Evolutionary conservation across 345 rosid species (phyloP), one percentile per base, ranked within the genome.

Genomic region (Crucihimalaya himalaica): DNA sequence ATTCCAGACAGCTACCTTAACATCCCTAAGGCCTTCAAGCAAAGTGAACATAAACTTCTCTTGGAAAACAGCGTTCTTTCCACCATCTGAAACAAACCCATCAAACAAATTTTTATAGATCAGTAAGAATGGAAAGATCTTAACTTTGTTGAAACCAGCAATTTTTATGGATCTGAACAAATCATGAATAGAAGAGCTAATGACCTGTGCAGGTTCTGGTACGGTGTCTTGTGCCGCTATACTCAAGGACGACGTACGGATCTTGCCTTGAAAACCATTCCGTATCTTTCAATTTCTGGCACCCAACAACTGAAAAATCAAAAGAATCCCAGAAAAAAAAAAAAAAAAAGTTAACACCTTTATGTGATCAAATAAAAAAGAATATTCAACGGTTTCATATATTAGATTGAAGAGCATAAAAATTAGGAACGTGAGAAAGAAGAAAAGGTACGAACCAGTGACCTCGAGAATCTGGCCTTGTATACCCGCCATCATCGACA

Each of bases 1-100:
- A 82, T 91, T 89, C 96, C 90, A 89, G 6, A 92, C 98, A 32
- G 61, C 63, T 14, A 87, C 34, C 46, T 73, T 80, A 29, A 92
- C 9, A 79, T 92, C 96, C 75, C 90, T 86, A 34, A 90, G 84
- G 19, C 98, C 97, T 83, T 92, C 98, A 62, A 95, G 82, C 68
- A 95, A 62, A 25, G 80, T 77, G 70, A 88, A 84, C 55, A 84
- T 82, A 77, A 92, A 92, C 83, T 89, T 95, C 83, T 95, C 98
- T 77, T 95, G 96, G 50, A 95, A 95, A 1, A 82, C 85, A 3
- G 98, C 98, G 60, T 85, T 86, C 34, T 72, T 90, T 16, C 89
- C 90, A 61, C 99, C 99, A 90, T 92, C 98, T 88, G 59, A 47
- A 32, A 27, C n/a, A 58, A 62, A 35, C 20, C 18, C 72, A 60